These are phyloP conservation scores for Mortierella alpina DNA, from an alignment of 192 early-diverging fungal genomes.

Conservation along the genomic window DNA sequence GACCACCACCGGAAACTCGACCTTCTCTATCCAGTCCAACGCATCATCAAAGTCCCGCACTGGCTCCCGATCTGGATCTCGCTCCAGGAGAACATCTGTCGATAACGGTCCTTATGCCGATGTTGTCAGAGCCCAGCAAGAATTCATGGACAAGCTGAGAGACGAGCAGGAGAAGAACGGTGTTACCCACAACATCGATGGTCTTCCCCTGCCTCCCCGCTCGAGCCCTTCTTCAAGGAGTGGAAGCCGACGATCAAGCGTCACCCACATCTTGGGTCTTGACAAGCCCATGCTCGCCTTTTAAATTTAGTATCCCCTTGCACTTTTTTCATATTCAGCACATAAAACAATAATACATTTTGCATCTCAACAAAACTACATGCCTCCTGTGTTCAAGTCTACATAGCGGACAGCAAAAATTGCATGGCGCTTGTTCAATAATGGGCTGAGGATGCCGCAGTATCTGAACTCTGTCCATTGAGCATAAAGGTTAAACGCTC, in stretches of 20 bases:
- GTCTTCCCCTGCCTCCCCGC: constrained; percentile 29
- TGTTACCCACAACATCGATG: constrained; percentile 36
- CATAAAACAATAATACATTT: neutral
- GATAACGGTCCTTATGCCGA: constrained; percentile 13
- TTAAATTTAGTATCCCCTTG: constrained; percentile 12
- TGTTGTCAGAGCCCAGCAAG: constrained; percentile 32
- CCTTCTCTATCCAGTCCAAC: constrained; percentile 4
- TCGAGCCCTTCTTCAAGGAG: neutral
- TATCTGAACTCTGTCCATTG: too few species aligned
- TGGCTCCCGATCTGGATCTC: constrained; percentile 18
- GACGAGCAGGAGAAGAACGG: constrained; percentile 27
- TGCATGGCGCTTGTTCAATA: too few species aligned
- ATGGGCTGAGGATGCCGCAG: too few species aligned
- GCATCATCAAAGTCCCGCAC: constrained; percentile 18
- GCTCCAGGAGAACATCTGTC: neutral
- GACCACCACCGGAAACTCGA: constrained; percentile 13
- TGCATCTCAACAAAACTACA: neutral
- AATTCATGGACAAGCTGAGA: constrained; percentile 42
- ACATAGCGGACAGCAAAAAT: too few species aligned
- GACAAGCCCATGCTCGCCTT: constrained; percentile 38
- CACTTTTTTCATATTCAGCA: constrained; percentile 4
- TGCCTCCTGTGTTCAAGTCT: too few species aligned
- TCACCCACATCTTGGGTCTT: constrained; percentile 28
- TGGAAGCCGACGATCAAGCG: constrained; percentile 29
- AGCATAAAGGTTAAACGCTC: too few species aligned